These are phyloP conservation scores for Triangularia setosa DNA, from an alignment of 2,329 filamentous ascomycete species.

Conservation along the genomic window DNA sequence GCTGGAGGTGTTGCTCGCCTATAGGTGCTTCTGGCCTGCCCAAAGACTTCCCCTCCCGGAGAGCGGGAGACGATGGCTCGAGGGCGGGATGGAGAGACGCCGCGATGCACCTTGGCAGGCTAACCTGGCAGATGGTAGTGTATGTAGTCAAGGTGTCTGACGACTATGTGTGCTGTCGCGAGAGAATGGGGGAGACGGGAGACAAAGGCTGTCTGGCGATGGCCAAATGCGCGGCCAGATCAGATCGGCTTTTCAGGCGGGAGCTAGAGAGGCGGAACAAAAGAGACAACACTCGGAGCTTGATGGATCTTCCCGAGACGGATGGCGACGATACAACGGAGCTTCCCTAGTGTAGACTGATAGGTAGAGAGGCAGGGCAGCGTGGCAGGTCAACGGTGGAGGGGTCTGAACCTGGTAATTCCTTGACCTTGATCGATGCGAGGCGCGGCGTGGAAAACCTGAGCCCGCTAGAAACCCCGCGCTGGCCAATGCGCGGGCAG, in stretches of 20 bases:
- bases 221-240: neutral
- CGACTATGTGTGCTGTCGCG: neutral
- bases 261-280: slow-evolving; percentile 4
- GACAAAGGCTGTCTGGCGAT: neutral
- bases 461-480: slow-evolving; percentile 11
- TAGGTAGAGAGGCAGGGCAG: neutral
- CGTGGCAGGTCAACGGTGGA: slow-evolving; percentile 11
- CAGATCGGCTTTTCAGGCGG: slow-evolving; percentile 1
- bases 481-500: slow-evolving; percentile 8
- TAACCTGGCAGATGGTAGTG: neutral
- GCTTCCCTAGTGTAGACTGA: neutral
- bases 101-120: slow-evolving; percentile 16
- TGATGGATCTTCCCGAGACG: neutral
- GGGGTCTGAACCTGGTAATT: slow-evolving; percentile 2
- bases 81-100: slow-evolving; percentile 5
- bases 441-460: slow-evolving; percentile 11
- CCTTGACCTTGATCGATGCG: neutral
- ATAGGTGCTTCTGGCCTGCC: neutral
- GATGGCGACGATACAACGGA: neutral
- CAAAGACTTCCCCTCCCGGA: neutral
- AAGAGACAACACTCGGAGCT: neutral
- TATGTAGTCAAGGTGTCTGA: neutral
- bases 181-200: neutral
- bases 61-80: neutral
- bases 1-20: slow-evolving; percentile 28